Base-by-base conservation (phyloP, 495 filamentous ascomycete species). In the Bacidia rubella region DNA sequence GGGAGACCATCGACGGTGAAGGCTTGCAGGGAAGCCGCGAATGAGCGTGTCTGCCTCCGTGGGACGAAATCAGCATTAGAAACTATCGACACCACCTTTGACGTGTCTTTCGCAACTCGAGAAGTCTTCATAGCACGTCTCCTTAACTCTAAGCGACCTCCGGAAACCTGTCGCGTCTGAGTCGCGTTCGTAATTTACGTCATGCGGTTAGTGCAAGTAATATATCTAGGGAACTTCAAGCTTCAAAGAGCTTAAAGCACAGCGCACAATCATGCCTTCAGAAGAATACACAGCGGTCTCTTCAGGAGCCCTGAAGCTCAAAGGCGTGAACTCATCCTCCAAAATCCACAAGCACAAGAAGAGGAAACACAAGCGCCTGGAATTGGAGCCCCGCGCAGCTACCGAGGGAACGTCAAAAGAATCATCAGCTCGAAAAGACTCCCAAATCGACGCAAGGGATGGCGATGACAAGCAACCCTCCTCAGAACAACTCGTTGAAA, bases 231-330 rank as follows among this genome's bases (percentile, higher is more conserved):
- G 12, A 4, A 38, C 32, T 12, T 51, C 52, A 42, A 52, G 38
- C 41, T 35, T 15, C 15, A 35, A 15, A 5, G 15, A 35, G 29
- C 29, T 35, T 35, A 15, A 5, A 35, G 7, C 15, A 35, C 29
- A 5, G 5, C 15, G 15, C 7, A 5, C 29, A 5, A 35, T 47
- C 26, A 82, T 80, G 78, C 71, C 74, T 23, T 66, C 73, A 51
- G 80, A 86, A 60, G 86, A 88, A 42, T 92, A 90, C 72, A 55
- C 70, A n/a, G 70, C 81, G 57, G 67, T 74, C 44, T 74, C 76
- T 52, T 76, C 79, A 51, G 83, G 82, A 54, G 77, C 78, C 23
- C 80, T 93, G 41, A 88, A 87, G 62, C 77, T 95, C 42, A 95
- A 95, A 68, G 85, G 87, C 59, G 73, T 79, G 56, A 70, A 70